Evolutionary conservation across 2,329 filamentous ascomycete species (phyloP), one percentile per base, ranked within the genome.

Genomic region (Aspergillus sp.): DNA sequence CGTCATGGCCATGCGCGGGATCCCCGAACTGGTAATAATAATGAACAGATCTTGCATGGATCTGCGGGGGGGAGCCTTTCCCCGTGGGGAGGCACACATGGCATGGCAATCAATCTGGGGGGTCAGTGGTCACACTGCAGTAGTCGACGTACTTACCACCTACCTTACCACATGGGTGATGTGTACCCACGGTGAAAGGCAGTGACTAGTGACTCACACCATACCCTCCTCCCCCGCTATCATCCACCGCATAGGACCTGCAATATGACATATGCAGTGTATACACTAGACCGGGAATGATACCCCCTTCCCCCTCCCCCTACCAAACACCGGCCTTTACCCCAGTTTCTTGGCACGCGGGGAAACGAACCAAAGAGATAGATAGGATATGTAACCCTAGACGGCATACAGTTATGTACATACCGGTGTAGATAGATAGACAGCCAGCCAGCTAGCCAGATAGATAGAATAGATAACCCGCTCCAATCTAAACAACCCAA

Each of bases 281-380:
- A n/a, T 14, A n/a, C 26, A 7, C 26, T 9, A 29, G 6, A 29
- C 26, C 26, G 14, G 16, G 36, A 42, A 16, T 42, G 16, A n/a
- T 6, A n/a, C 36, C 16, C 36, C 45, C 45, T 4, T 54, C 49
- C 52, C 52, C 57, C 60, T 49, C 55, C 57, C 55, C 57, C 45
- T 53, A 55, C 16, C 45, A n/a, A 46, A 42, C 52, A 31, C 57
- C 47, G 22, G 49, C n/a, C 29, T 24, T 10, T 52, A 49, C 54
- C 60, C 52, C 54, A 29, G 52, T 16, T 22, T n/a, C 57, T 55
- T 42, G 53, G 57, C 52, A 49, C 36, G 54, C 32, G 54, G 54
- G 46, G 46, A 26, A 36, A n/a, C 14, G 12, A 42, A 42, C 36
- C 16, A 42, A 7, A 16, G 5, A 39, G 14, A 42, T n/a, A 16